Conservation (phyloP, 345 rosid species). For the Citrus unshiu region DNA sequence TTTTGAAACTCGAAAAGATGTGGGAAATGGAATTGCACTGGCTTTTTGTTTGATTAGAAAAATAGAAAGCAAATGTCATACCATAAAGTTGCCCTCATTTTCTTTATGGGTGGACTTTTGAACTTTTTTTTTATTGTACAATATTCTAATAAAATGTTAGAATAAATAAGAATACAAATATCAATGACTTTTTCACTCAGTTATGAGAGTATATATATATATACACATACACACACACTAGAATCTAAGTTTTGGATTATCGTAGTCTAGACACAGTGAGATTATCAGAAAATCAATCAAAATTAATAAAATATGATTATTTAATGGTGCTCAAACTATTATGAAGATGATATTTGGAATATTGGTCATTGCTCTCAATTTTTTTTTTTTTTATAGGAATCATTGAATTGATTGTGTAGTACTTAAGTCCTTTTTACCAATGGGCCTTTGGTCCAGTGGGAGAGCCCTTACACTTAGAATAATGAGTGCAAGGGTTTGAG, state of each 20-base stretch:
- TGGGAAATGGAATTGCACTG: background rate
- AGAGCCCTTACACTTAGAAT: no score
- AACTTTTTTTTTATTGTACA: background rate
- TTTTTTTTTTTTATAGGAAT: background rate
- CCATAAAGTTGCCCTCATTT: background rate
- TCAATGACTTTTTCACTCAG: no score
- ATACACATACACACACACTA: no score
- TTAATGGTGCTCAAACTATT: no score
- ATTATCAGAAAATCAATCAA: no score
- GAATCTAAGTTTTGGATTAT: no score
- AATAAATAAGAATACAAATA: no score
- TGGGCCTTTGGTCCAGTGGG: no score
- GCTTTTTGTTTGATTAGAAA: background rate
- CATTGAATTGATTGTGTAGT: background rate
- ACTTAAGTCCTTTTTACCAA: background rate
- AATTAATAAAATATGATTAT: no score
- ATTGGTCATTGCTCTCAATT: background rate
- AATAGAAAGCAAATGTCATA: background rate
- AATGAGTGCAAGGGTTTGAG: no score
- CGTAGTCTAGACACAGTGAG: no score
- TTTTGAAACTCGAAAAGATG: constrained; percentile 17
- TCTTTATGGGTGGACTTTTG: constrained; percentile 2
- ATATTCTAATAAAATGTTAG: background rate
- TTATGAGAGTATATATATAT: no score
- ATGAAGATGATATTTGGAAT: background rate